Evolutionary conservation across 495 filamentous ascomycete species (phyloP), one percentile per base, ranked within the genome.

Genomic region (Patellaria atrata): DNA sequence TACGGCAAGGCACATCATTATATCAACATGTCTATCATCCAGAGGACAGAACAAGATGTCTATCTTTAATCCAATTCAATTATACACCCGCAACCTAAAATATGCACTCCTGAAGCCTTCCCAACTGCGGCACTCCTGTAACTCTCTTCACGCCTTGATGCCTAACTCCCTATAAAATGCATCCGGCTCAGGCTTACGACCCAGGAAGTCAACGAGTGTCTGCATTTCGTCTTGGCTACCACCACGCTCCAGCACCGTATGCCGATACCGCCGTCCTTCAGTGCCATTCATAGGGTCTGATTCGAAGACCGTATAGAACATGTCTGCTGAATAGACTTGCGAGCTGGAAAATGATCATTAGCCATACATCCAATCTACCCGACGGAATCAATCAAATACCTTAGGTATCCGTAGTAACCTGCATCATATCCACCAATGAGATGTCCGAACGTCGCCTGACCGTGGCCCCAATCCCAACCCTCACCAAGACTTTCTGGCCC

Each of bases 301-400:
- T 59, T 73, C 75, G 58, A 85, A 85, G n/a, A 71, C 68, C 0
- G 67, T 62, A 53, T 79, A 75, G 59, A 85, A 85, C 79, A 85
- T 85, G 52, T 85, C 79, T 19, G 70, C 62, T 8, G 69, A 73
- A 57, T 80, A 82, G 28, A 82, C 79, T 54, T 82, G 55, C n/a
- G 44, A 54, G 16, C 56, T 60, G 43, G 15, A 14, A 12, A 1
- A 17, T 11, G 44, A 13, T 6, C 31, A 34, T 8, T 34, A 19
- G 9, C 10, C 31, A 14, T 16, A n/a, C 23, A 26, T 31, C 14
- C 28, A 16, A 8, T 10, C 8, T 8, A 31, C 7, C 8, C 7
- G 14, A 31, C 7, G 7, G 16, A 15, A 8, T 31, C 30, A 34
- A 13, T 4, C 13, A 23, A 39, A n/a, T 54, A 71, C 68, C 63